Percentiles rank a stretch among this genome's conserved stretches.
Evolutionary conservation across 106 monocot species (phyloP).

Genomic region (Dactylorhiza incarnata): DNA sequence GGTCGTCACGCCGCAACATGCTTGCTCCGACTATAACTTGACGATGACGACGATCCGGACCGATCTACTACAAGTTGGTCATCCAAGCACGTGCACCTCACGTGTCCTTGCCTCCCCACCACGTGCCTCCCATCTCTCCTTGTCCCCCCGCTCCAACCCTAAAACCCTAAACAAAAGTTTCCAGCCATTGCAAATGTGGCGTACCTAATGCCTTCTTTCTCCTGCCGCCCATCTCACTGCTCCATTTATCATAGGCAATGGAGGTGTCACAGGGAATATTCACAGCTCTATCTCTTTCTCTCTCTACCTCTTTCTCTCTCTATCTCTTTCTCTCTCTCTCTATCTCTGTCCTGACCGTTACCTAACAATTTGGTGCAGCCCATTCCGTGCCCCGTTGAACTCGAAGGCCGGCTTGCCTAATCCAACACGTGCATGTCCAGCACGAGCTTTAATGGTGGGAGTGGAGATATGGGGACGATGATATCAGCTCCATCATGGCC

Average conservation of each 20-base stretch:
- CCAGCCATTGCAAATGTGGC: conserved; percentile 5
- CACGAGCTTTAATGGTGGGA: background rate
- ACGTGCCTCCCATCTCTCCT: too few species aligned
- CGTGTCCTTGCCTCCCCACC: background rate
- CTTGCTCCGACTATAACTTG: too few species aligned
- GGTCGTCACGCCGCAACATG: background rate
- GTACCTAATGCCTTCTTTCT: conserved; percentile 4
- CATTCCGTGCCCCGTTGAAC: background rate
- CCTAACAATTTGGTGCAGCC: conserved; percentile 5
- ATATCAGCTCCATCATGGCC: background rate
- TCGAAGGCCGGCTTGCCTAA: background rate
- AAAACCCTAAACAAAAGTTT: background rate
- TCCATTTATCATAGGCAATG: background rate
- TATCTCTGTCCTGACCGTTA: background rate
- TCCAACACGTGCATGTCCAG: conserved; percentile 1
- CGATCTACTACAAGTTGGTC: too few species aligned
- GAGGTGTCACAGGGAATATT: background rate
- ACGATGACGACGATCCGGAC: too few species aligned
- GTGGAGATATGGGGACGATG: background rate
- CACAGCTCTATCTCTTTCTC: background rate
- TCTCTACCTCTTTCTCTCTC: background rate
- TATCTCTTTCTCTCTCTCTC: background rate
- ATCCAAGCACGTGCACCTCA: too few species aligned
- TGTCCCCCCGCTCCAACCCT: background rate
- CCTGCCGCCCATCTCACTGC: conserved; percentile 1